A percentile compares a stretch with the other conserved stretches of the same genome.
These are phyloP conservation scores for Nothopassalora personata DNA, from an alignment of 2,329 filamentous ascomycete species.

Conservation along the genomic window DNA sequence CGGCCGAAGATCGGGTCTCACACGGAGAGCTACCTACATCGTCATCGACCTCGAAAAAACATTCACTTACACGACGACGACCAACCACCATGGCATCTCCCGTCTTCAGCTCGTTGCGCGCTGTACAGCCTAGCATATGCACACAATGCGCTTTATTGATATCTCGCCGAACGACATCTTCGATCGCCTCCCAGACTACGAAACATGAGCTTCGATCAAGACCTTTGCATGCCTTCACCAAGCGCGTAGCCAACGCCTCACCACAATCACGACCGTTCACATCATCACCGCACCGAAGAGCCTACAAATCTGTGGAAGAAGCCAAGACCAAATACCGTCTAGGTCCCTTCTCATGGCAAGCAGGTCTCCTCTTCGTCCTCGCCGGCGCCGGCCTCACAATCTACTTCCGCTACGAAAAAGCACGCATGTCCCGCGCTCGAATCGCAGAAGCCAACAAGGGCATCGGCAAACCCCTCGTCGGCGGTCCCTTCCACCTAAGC, in stretches of 20 bases:
- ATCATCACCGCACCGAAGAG: slow-evolving; percentile 14
- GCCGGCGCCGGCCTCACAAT: slow-evolving; percentile 72
- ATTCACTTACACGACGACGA: background rate
- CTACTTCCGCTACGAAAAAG: slow-evolving; percentile 93
- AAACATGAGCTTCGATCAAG: slow-evolving; percentile 26
- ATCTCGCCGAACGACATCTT: slow-evolving; percentile 18
- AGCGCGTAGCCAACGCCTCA: background rate
- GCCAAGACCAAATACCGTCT: slow-evolving; percentile 41
- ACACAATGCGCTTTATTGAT: slow-evolving; percentile 22
- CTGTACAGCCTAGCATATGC: slow-evolving; percentile 19
- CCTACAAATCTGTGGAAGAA: slow-evolving; percentile 41
- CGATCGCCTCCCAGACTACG: slow-evolving; percentile 8
- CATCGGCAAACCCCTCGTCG: slow-evolving; percentile 86
- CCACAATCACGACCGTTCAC: slow-evolving; percentile 22
- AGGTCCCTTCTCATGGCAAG: slow-evolving; percentile 84
- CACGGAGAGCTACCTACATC: too few species aligned
- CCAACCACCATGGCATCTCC: slow-evolving; percentile 15
- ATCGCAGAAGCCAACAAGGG: slow-evolving; percentile 91
- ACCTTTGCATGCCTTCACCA: slow-evolving; percentile 9
- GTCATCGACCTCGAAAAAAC: background rate
- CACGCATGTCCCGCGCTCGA: slow-evolving; percentile 79
- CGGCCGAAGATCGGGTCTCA: background rate
- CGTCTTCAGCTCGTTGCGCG: slow-evolving; percentile 12
- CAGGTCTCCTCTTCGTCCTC: slow-evolving; percentile 75
- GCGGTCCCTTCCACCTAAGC: slow-evolving; percentile 74